Percentiles rank a stretch among this genome's conserved stretches.
phyloP scores from a whole-genome alignment of 2,329 filamentous ascomycete genomes.

The Penicillium frequentans region DNA sequence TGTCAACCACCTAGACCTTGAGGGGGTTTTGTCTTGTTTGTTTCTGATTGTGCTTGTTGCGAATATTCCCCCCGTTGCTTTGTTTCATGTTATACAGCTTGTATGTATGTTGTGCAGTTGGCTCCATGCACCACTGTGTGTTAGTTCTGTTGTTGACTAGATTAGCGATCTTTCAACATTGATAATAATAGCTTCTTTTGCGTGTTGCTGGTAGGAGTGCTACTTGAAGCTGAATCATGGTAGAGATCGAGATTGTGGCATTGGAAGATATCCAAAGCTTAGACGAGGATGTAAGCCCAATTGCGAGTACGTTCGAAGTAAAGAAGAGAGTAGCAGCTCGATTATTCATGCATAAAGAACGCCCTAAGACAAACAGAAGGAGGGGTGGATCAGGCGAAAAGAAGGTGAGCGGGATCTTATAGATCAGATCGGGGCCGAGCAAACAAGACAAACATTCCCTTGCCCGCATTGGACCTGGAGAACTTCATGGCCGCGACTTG shows the following conservation, averaged over 20 bases:
- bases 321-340: not conserved
- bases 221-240: not conserved
- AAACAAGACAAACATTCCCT: slow-evolving; percentile 4
- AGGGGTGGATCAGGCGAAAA: not conserved
- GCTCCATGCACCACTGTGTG: not conserved
- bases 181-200: not conserved
- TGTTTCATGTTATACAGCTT: slow-evolving; percentile 8
- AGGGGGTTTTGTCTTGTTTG: slow-evolving; percentile 1
- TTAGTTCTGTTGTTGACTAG: not conserved
- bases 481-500: not conserved
- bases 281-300: not conserved
- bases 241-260: not conserved
- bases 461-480: slow-evolving; percentile 2
- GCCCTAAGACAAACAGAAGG: not conserved
- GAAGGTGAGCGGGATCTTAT: slow-evolving; percentile 4
- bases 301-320: not conserved
- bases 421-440: not conserved
- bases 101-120: not conserved
- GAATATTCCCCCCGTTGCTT: slow-evolving; percentile 18
- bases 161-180: not conserved
- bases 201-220: not conserved
- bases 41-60: not conserved
- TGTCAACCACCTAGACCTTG: not conserved
- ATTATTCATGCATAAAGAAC: not conserved
- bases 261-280: not conserved